Base-by-base conservation (phyloP, 2,329 filamentous ascomycete genomes). In the Apiospora rasikravindrae region DNA sequence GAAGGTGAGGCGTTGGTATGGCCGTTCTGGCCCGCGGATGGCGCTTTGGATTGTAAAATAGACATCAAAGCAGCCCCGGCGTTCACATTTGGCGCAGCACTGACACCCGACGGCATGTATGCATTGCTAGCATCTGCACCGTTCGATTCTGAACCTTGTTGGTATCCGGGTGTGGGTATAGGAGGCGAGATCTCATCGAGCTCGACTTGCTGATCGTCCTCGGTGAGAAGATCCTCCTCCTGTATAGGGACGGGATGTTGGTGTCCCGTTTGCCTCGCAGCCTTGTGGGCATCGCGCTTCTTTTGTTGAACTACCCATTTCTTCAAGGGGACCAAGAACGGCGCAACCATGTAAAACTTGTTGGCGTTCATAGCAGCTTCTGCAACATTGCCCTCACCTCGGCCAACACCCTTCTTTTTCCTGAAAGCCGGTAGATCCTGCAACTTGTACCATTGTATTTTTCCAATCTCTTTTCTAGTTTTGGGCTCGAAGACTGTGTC, bases 301-400 rank as follows among this genome's bases (percentile, higher is more conserved):
- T 90, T 92, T 83, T 97, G 94, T 75, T 92, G 89, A n/a, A 90
- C 86, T 67, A 98, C 94, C 95, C 95, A 98, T 81, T 94, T 94
- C 82, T 94, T 95, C 68, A 99, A 83, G 7, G 91, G 93, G 1
- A 91, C 91, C 71, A 98, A 86, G 80, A 99, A 99, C 0, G 96
- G 95, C 0, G 95, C 95, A 24, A 99, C 96, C 94, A 98, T 98
- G 83, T 98, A 99, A 81, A 98, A 98, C 79, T 96, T 98, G 81
- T 94, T 95, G 53, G 91, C 91, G 76, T 92, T 94, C 2, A 87
- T 83, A 19, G 84, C 84, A 16, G 89, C 83, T 42, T 84, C 84
- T 13, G 89, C 83, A 33, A 84, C 86, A 69, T 92, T 88, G 66
- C 90, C 87, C n/a, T 90, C 87, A 22, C 78, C 80, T 71, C 89